These are phyloP conservation scores for Drechmeria coniospora DNA, from an alignment of 2,329 filamentous ascomycete genomes.

Conservation along the genomic window DNA sequence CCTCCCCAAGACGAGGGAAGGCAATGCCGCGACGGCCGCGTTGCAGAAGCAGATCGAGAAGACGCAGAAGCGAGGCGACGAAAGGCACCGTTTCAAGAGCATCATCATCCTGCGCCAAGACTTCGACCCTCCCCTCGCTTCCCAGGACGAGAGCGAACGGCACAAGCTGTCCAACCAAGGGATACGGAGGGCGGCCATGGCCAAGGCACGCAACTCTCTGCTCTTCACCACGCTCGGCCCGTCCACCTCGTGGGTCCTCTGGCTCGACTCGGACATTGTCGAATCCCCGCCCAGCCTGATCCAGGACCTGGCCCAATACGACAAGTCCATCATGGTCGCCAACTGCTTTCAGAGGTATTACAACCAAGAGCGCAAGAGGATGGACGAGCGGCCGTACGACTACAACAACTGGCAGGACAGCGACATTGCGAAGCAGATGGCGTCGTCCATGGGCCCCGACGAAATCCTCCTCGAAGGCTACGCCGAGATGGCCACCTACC, in stretches of 20 bases:
- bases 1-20: constrained; percentile 82
- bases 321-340: constrained; percentile 83
- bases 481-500: constrained; percentile 79
- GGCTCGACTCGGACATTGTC: constrained; percentile 85
- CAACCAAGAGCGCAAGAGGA: constrained; percentile 51
- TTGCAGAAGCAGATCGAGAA: constrained; percentile 74
- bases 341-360: constrained; percentile 88
- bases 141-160: constrained; percentile 74
- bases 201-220: constrained; percentile 81
- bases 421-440: constrained; percentile 59
- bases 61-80: constrained; percentile 63
- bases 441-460: constrained; percentile 67
- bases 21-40: constrained; percentile 68
- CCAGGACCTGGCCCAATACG: constrained; percentile 74
- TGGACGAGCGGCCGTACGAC: constrained; percentile 75
- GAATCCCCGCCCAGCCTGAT: constrained; percentile 77
- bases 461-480: constrained; percentile 93
- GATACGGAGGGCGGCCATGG: constrained; percentile 73
- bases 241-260: constrained; percentile 86
- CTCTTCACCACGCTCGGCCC: constrained; percentile 91
- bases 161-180: constrained; percentile 91
- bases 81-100: constrained; percentile 74
- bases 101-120: constrained; percentile 93
- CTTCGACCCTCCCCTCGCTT: constrained; percentile 65
- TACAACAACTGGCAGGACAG: constrained; percentile 98